phyloP scores from a whole-genome alignment of 1,284 basidiomycete genomes.

The Apiotrichum mycotoxinovorans region DNA sequence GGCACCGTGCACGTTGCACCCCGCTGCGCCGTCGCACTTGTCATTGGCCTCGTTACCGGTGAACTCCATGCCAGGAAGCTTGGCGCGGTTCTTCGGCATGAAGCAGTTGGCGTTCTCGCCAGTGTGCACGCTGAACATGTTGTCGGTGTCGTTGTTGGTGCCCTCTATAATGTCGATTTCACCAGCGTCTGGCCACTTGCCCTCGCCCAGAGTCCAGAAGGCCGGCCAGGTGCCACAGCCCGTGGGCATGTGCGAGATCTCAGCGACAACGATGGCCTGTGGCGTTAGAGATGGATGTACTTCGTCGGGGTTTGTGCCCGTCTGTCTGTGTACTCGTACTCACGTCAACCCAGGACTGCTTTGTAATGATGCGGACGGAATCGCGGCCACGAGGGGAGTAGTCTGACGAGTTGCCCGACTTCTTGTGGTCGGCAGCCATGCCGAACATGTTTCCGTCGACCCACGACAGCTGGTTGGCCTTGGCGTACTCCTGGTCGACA shows the following conservation, averaged over 20 bases:
- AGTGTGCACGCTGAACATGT: slow-evolving; percentile 13
- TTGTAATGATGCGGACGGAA: slow-evolving; percentile 41
- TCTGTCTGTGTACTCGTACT: slow-evolving; percentile 6
- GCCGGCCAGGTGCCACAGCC: slow-evolving; percentile 59
- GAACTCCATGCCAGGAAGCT: neutral
- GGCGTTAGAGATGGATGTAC: neutral
- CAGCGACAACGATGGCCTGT: slow-evolving; percentile 28
- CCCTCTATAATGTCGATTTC: slow-evolving; percentile 82
- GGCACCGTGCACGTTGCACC: slow-evolving; percentile 3
- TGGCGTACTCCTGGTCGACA: neutral
- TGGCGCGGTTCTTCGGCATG: slow-evolving; percentile 7
- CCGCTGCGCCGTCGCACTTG: slow-evolving; percentile 55
- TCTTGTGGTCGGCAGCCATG: slow-evolving; percentile 39
- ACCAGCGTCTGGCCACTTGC: slow-evolving; percentile 66
- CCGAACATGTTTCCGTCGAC: slow-evolving; percentile 8
- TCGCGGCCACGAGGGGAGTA: slow-evolving; percentile 30
- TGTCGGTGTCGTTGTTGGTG: slow-evolving; percentile 44
- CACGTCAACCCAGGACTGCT: slow-evolving; percentile 42
- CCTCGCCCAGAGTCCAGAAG: slow-evolving; percentile 60
- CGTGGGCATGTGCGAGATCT: slow-evolving; percentile 47
- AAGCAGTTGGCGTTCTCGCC: slow-evolving; percentile 52
- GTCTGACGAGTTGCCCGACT: slow-evolving; percentile 20
- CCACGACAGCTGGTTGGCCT: slow-evolving; percentile 7
- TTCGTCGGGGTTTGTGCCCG: too few species aligned
- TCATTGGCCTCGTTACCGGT: slow-evolving; percentile 54